Evolutionary conservation across 1,284 basidiomycete species (phyloP).

Genomic region (Fomitopsis betulina): DNA sequence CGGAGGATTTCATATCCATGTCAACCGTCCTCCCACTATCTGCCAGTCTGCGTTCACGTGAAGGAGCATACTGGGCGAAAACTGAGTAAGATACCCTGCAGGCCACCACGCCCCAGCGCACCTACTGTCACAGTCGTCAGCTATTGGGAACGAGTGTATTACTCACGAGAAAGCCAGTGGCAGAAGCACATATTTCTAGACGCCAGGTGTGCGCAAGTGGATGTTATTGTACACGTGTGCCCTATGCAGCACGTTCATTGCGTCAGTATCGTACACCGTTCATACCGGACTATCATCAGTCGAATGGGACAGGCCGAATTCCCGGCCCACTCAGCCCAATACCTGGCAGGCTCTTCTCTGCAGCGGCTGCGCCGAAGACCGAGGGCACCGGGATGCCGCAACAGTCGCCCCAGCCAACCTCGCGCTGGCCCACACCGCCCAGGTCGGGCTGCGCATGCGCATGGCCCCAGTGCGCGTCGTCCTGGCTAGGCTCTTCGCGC

Average conservation of each 20-base stretch:
- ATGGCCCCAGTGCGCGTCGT: constrained; percentile 51
- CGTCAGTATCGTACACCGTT: not conserved
- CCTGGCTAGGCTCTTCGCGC: constrained; percentile 34
- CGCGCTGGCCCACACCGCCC: constrained; percentile 41
- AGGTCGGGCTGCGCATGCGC: constrained; percentile 50
- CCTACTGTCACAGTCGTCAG: not conserved
- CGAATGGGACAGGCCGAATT: constrained; percentile 82
- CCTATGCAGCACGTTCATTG: not conserved
- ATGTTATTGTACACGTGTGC: not conserved
- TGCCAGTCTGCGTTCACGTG: not conserved
- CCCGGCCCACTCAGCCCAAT: constrained; percentile 49
- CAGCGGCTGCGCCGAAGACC: constrained; percentile 72
- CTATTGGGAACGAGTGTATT: not conserved
- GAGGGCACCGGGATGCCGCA: constrained; percentile 89
- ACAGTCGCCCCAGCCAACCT: constrained; percentile 87
- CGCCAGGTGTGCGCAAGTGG: not conserved
- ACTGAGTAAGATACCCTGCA: not conserved
- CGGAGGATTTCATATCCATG: not conserved
- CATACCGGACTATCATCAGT: constrained; percentile 32
- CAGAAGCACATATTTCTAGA: not conserved
- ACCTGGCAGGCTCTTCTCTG: constrained; percentile 32
- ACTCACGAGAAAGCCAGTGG: not conserved
- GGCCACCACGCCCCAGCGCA: not conserved
- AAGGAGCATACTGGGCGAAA: not conserved
- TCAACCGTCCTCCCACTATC: not conserved